These are phyloP conservation scores for Boletus pseudopeckii DNA, from an alignment of 768 basidiomycete species.

Conservation along the genomic window DNA sequence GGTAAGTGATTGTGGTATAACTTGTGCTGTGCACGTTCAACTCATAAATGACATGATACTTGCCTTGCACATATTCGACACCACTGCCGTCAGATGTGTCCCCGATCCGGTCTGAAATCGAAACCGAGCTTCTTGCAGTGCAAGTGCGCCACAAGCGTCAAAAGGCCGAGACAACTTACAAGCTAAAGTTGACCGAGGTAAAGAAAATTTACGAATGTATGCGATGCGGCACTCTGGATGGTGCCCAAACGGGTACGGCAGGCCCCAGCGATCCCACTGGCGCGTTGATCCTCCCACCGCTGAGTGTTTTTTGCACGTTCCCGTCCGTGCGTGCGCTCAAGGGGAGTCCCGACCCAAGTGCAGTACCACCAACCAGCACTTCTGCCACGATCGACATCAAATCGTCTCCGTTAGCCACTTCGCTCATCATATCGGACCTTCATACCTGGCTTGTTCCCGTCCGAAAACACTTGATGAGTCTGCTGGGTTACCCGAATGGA, in stretches of 20 bases:
- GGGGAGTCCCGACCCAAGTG: conserved; percentile 21
- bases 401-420: conserved; percentile 30
- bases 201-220: conserved; percentile 45
- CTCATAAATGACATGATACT: background rate
- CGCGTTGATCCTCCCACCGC: conserved; percentile 38
- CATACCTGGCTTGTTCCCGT: conserved; percentile 47
- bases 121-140: conserved; percentile 28
- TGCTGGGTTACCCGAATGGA: conserved; percentile 45
- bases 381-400: conserved; percentile 15
- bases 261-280: background rate
- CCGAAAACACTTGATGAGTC: conserved; percentile 39
- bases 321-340: conserved; percentile 41
- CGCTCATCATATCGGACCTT: conserved; percentile 44
- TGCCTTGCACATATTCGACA: background rate
- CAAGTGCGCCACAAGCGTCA: conserved; percentile 27
- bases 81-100: conserved; percentile 17
- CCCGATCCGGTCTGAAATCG: conserved; percentile 18
- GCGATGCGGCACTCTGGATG: conserved; percentile 28
- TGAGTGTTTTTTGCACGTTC: conserved; percentile 47
- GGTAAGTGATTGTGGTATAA: conserved; percentile 32
- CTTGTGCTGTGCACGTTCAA: background rate
- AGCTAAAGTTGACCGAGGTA: conserved; percentile 33
- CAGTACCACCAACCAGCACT: background rate
- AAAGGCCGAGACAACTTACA: conserved; percentile 25
- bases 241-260: background rate